Conservation (phyloP, 164 flowering plant species). For the Brasenia schreberi region DNA sequence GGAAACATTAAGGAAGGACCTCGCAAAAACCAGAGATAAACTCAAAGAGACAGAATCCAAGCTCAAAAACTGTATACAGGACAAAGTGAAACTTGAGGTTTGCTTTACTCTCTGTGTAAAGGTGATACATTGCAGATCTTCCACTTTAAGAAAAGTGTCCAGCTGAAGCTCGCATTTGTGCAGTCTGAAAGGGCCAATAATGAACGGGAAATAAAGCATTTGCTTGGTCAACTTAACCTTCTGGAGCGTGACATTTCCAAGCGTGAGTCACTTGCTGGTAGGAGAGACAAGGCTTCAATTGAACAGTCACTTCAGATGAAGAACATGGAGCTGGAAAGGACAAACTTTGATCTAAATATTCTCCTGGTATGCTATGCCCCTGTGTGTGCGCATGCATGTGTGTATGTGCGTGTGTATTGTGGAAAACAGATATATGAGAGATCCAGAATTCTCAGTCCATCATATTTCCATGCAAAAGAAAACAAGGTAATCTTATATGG, state of each 20-base stretch:
- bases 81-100: conserved; percentile 91
- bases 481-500: too few species aligned
- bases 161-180: not conserved
- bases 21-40: conserved; percentile 67
- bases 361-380: conserved; percentile 6
- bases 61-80: conserved; percentile 74
- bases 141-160: not conserved
- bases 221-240: conserved; percentile 60
- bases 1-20: conserved; percentile 70
- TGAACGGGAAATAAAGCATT: conserved; percentile 62
- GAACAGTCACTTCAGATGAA: conserved; percentile 46
- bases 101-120: not conserved
- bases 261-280: conserved; percentile 44
- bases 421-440: too few species aligned
- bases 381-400: too few species aligned
- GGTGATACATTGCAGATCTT: not conserved
- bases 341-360: conserved; percentile 7
- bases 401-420: too few species aligned
- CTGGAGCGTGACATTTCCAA: conserved; percentile 76
- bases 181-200: conserved; percentile 84
- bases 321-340: conserved; percentile 4
- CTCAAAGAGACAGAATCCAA: conserved; percentile 75
- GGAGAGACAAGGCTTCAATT: conserved; percentile 22
- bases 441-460: too few species aligned
- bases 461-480: too few species aligned